phyloP scores from a whole-genome alignment of 2,329 filamentous ascomycete species.

The Aspergillus terreus region DNA sequence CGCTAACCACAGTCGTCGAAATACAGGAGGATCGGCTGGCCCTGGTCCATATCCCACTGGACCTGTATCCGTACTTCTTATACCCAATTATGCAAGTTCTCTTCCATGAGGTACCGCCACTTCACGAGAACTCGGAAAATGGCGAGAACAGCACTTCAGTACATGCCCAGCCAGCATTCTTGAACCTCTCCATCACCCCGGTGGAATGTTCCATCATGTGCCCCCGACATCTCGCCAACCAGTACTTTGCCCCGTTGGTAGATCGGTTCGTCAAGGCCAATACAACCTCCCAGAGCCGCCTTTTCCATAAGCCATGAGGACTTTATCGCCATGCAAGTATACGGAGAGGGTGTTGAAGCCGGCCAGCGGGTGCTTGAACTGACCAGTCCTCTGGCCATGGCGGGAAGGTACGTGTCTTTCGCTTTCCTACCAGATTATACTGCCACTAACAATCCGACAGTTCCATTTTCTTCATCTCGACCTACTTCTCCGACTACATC shows the following conservation, averaged over 20 bases:
- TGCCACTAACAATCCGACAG: conserved; percentile 30
- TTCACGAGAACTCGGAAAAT: conserved; percentile 38
- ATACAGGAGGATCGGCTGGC: conserved; percentile 77
- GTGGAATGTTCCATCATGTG: conserved; percentile 92
- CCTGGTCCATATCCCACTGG: conserved; percentile 83
- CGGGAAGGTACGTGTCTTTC: conserved; percentile 63
- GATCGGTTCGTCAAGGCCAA: conserved; percentile 53
- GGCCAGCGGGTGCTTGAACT: conserved; percentile 88
- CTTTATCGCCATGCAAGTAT: conserved; percentile 85
- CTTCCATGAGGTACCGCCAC: conserved; percentile 55
- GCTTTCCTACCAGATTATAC: neutral
- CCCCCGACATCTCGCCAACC: conserved; percentile 67
- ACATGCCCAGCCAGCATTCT: conserved; percentile 67
- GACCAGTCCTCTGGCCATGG: conserved; percentile 83
- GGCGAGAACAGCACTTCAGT: conserved; percentile 24
- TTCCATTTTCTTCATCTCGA: conserved; percentile 97
- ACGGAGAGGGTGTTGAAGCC: conserved; percentile 84
- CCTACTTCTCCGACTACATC: conserved; percentile 97
- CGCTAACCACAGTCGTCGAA: conserved; percentile 15
- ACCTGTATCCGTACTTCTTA: conserved; percentile 71
- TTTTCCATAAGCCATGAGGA: conserved; percentile 80
- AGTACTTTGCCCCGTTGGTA: conserved; percentile 72
- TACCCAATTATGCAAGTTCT: conserved; percentile 85
- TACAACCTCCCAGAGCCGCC: conserved; percentile 42
- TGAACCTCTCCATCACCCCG: conserved; percentile 90